phyloP scores from a whole-genome alignment of 371 early-diverging fungal species.

The Nematocida parisii region DNA sequence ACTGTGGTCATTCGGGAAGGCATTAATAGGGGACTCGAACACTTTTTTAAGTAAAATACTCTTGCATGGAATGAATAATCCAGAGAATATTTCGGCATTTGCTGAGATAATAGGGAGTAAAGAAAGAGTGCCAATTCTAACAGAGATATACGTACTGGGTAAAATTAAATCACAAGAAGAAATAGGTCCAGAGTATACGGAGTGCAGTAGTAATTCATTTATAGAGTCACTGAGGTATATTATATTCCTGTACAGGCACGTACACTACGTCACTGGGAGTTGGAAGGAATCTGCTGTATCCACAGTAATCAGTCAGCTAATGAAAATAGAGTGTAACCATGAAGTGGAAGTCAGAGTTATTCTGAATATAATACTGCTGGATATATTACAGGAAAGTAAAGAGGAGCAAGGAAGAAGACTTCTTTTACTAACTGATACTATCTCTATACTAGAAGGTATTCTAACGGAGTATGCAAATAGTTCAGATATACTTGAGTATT shows the following conservation, averaged over 20 bases:
- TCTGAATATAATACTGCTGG: constrained; percentile 6
- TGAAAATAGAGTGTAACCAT: neutral
- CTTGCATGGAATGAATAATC: neutral
- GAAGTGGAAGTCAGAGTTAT: constrained; percentile 13
- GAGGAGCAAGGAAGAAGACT: neutral
- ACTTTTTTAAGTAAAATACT: neutral
- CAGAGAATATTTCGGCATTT: constrained; percentile 5
- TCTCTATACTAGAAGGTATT: neutral
- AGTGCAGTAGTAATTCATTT: neutral
- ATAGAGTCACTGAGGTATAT: neutral
- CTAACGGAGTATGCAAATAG: neutral
- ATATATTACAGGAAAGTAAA: neutral
- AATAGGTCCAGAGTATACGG: neutral
- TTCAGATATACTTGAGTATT: neutral
- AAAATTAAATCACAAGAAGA: neutral
- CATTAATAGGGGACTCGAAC: neutral
- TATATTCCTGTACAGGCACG: neutral
- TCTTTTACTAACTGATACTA: constrained; percentile 27
- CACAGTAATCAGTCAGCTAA: neutral
- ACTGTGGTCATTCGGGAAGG: constrained; percentile 24
- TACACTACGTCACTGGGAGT: neutral
- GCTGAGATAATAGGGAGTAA: constrained; percentile 4
- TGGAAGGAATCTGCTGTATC: neutral
- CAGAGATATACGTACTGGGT: neutral
- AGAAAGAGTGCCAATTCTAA: neutral